phyloP scores from a whole-genome alignment of 2,329 filamentous ascomycete species.

The Sporothrix luriei region DNA sequence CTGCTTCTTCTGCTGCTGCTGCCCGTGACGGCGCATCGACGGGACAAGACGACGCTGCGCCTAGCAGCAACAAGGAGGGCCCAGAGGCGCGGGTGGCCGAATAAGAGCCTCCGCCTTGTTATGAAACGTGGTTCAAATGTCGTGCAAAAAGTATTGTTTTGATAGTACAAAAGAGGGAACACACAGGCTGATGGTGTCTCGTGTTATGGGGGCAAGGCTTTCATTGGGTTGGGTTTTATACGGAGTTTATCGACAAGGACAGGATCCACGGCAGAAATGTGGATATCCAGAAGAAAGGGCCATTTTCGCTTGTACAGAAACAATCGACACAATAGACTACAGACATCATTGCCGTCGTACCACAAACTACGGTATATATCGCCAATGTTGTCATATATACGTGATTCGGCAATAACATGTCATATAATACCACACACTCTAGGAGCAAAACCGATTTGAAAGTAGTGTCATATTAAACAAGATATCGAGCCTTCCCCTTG shows the following conservation, averaged over 20 bases:
- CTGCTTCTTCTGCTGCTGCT: conserved; percentile 1
- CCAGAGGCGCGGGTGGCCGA: not conserved
- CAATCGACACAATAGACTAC: not conserved
- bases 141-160: not conserved
- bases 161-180: not conserved
- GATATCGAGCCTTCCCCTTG: conserved; percentile 34
- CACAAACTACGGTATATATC: not conserved
- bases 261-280: no score
- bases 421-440: not conserved
- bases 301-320: not conserved
- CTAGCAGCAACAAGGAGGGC: not conserved
- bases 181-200: not conserved
- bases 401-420: not conserved
- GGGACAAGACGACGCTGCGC: not conserved
- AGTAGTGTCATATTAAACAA: conserved; percentile 33
- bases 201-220: not conserved
- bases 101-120: not conserved
- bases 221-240: not conserved
- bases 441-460: not conserved
- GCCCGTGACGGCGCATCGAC: not conserved
- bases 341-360: not conserved
- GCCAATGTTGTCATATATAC: not conserved
- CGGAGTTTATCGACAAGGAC: not conserved
- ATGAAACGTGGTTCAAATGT: no score
- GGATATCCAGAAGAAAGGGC: conserved; percentile 13